Base-by-base conservation (phyloP, 2,329 filamentous ascomycete species). In the Neoscytalidium dimidiatum region DNA sequence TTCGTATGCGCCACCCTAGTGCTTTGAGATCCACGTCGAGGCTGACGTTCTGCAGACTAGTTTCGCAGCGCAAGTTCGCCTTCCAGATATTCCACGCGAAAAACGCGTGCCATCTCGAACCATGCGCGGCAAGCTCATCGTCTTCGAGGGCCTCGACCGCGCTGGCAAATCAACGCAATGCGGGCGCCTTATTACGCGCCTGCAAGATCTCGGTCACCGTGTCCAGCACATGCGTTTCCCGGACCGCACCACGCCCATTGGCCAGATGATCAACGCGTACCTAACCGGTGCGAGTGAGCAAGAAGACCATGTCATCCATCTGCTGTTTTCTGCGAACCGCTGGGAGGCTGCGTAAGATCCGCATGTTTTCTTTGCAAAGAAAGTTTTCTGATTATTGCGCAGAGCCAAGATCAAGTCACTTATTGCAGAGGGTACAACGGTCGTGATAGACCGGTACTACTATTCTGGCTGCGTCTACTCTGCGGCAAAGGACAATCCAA, bases 141-240 rank as follows among this genome's bases (percentile, higher is more conserved):
- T 94, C 4, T 87, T 97, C 64, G 94, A 97, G 80, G 94, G 94
- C 2, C 83, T 97, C 67, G 94, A 97, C 73, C 88, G 92, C 68
- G 92, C 93, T 48, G 94, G 94, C 64, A 97, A 97, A 84, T 94
- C 92, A 23, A 96, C 93, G 35, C 94, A 97, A 84, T 94, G 92
- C 70, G 85, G 89, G 71, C 79, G 88, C 51, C 81, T 97, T 44
- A 84, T 83, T 41, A 77, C 84, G 29, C 80, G 77, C 41, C 80
- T 92, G 3, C 75, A 82, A 63, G 72, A 76, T 5, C 73, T 80
- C 64, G 86, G 86, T 7, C 77, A 82, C 53, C 76, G 80, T 56
- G 84, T 88, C 31, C 82, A 84, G 70, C 83, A 86, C 66, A 80
- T 90, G 73, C 81, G 89, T 63, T 92, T 92, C 75, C 90, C 90